Evolutionary conservation across 148 eudicot species (phyloP), one percentile per base, ranked within the genome.

Genomic region (Heliamphora exappendiculata): DNA sequence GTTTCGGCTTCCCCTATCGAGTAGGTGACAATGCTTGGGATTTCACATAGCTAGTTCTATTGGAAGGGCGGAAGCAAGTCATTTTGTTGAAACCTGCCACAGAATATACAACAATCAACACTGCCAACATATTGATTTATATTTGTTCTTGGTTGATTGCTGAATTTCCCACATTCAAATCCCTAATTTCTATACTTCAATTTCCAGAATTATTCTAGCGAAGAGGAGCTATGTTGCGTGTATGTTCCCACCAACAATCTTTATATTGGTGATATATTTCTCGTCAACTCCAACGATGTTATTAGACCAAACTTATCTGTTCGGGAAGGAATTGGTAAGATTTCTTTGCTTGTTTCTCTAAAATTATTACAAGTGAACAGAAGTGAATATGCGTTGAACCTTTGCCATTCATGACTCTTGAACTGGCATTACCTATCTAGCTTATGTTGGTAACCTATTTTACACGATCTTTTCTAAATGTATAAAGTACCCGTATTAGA

Each of bases 291-390:
- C 50, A 70, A 77, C 1, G 84, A 81, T 10, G 80, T 81, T 20
- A 77, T 81, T 3, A 67, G 84, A 67, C 84, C 84, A 47, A 81
- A 78, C 67, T 42, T 81, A 11, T 74, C 84, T n/a, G 80, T 81
- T 28, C 84, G 84, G 41, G 84, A 81, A 78, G 84, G 84, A 60
- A 81, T 81, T 67, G 81, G 84, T 81, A 67, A 70, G 75, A 49
- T 8, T 26, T 16, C 34, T 12, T 37, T 37, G n/a, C 67, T 19
- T 36, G 9, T 34, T 17, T 17, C 17, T 63, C 39, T 34, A 33
- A 13, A n/a, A 34, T 33, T 33, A 2, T 22, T 39, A 7, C 44
- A 17, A 37, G 49, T 39, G 36, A 63, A 33, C n/a, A 5, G 17
- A 59, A 59, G 34, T 33, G 14, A 63, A 63, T 47, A 53, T 53